A percentile compares a stretch with the other conserved stretches of the same genome.
Evolutionary conservation across 164 flowering plant species (phyloP).

Genomic region (Annona squamosa): DNA sequence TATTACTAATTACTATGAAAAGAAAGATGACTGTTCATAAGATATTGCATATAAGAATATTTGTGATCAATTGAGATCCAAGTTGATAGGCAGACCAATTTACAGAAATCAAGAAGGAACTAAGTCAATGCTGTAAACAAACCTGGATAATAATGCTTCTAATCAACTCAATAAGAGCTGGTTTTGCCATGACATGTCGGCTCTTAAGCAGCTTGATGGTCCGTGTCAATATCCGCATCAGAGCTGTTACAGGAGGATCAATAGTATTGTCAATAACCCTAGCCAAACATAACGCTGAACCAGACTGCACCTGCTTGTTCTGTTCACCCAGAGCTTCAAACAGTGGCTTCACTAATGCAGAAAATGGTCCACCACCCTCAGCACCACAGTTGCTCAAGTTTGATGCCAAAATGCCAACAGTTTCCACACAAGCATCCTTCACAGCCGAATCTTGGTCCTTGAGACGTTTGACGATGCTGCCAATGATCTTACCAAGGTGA

Average conservation of each 20-base stretch:
- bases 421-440: slow-evolving; percentile 80
- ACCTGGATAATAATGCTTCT: slow-evolving; percentile 82
- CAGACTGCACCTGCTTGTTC: slow-evolving; percentile 66
- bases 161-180: slow-evolving; percentile 71
- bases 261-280: slow-evolving; percentile 51
- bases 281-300: slow-evolving; percentile 80
- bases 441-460: slow-evolving; percentile 80
- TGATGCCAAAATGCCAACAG: slow-evolving; percentile 64
- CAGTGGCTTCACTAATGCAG: slow-evolving; percentile 62
- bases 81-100: too few relatives aligned
- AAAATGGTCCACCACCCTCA: slow-evolving; percentile 46
- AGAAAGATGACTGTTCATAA: too few relatives aligned
- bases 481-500: slow-evolving; percentile 58
- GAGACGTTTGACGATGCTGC: slow-evolving; percentile 67
- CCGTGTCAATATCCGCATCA: slow-evolving; percentile 62
- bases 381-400: slow-evolving; percentile 29
- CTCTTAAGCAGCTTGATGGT: slow-evolving; percentile 69
- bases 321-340: slow-evolving; percentile 93
- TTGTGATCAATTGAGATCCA: too few relatives aligned
- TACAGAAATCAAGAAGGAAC: too few relatives aligned
- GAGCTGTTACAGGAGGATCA: slow-evolving; percentile 48
- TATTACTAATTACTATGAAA: too few relatives aligned
- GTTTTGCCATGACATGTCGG: slow-evolving; percentile 80
- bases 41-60: too few relatives aligned
- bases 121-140: not conserved